Percentiles rank a stretch among this genome's conserved stretches.
Conservation (phyloP, 768 basidiomycete species). For the Russula virescens region DNA sequence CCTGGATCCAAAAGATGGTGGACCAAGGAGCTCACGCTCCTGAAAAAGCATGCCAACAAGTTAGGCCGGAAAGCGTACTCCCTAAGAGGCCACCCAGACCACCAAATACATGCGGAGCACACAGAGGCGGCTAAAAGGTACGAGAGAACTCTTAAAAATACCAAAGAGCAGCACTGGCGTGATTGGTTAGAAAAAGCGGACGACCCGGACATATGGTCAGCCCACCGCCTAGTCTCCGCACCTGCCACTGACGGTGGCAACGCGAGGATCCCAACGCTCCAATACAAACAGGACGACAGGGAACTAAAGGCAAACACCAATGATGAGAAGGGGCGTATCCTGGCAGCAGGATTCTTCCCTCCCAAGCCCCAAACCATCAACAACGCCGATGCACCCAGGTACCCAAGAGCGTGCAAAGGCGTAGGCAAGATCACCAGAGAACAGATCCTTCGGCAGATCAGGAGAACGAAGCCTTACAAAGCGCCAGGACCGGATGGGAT, state of each 20-base stretch:
- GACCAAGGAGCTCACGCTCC: neutral
- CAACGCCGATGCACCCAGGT: conserved; percentile 25
- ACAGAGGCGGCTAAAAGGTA: neutral
- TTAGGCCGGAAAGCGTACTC: neutral
- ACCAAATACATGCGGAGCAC: conserved; percentile 4
- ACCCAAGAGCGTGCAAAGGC: neutral
- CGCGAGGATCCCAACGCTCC: neutral
- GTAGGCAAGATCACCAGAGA: neutral
- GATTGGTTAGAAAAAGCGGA: neutral
- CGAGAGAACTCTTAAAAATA: neutral
- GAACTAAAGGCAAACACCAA: neutral
- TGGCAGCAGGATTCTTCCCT: neutral
- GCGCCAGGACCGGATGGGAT: neutral
- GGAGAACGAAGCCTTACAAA: neutral
- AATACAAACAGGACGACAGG: accelerated
- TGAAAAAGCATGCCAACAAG: neutral
- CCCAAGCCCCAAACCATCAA: no score
- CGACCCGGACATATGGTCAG: neutral
- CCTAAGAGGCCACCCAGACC: neutral
- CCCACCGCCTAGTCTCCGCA: neutral
- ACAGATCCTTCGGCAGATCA: accelerated
- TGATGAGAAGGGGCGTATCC: neutral
- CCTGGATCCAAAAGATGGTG: conserved; percentile 1
- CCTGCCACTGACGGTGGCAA: neutral
- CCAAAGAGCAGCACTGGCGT: neutral